A percentile compares a stretch with the other conserved stretches of the same genome.
Evolutionary conservation across 2,329 filamentous ascomycete genomes (phyloP).

Genomic region (Sporothrix pallida): DNA sequence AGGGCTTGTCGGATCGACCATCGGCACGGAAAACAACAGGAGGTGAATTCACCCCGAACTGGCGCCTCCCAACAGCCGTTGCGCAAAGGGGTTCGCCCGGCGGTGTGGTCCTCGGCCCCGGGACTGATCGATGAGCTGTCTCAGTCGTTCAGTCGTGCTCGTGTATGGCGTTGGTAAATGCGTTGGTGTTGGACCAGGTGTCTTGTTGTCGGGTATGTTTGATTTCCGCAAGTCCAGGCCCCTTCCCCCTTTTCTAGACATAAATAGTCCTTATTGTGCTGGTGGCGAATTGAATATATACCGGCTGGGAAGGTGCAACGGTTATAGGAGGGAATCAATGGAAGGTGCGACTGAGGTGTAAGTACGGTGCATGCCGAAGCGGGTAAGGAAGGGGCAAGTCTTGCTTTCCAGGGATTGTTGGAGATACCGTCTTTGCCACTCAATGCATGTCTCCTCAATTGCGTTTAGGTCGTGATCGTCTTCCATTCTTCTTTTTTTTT

Average conservation of each 20-base stretch:
- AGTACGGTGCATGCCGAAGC: conserved; percentile 8
- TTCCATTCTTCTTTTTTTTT: neutral
- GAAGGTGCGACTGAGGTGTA: conserved; percentile 1
- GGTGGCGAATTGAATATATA: conserved; percentile 2
- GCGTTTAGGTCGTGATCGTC: neutral
- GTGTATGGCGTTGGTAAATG: neutral
- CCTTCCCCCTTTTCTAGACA: no score
- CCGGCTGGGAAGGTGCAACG: neutral
- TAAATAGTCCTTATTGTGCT: no score
- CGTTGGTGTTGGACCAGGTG: neutral
- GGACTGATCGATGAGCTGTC: neutral
- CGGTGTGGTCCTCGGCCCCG: neutral
- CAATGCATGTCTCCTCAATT: neutral
- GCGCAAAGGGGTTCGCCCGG: neutral
- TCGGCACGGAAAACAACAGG: neutral
- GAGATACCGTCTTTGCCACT: conserved; percentile 20
- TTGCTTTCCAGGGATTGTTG: conserved; percentile 20
- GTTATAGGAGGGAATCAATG: neutral
- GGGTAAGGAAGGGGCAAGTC: conserved; percentile 7
- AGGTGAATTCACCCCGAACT: neutral
- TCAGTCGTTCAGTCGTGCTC: neutral
- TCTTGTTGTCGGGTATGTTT: neutral
- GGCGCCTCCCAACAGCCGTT: neutral
- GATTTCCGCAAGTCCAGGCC: neutral
- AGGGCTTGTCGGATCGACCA: neutral